A percentile compares a stretch with the other conserved stretches of the same genome.
phyloP scores from a whole-genome alignment of 2,329 filamentous ascomycete species.

The Parasarocladium wereldwijsianum region DNA sequence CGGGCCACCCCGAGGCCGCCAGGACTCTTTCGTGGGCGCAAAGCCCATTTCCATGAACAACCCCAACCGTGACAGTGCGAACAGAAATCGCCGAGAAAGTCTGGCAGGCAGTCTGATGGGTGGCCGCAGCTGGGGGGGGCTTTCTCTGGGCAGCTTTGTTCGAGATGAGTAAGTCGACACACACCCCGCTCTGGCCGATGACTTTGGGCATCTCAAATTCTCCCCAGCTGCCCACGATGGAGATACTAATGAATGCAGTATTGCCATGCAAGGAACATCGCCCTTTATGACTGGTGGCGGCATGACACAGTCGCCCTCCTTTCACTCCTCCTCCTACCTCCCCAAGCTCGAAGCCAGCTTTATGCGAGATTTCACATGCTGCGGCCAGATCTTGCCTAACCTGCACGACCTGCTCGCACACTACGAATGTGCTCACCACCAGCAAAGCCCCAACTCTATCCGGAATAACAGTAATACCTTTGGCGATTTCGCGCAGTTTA shows the following conservation, averaged over 20 bases:
- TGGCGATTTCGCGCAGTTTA: slow-evolving; percentile 22
- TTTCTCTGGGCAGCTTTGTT: slow-evolving; percentile 94
- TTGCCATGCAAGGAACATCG: slow-evolving; percentile 93
- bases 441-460: slow-evolving; percentile 34
- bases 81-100: slow-evolving; percentile 44
- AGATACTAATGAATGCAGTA: slow-evolving; percentile 35
- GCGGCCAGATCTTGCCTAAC: slow-evolving; percentile 75
- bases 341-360: slow-evolving; percentile 95
- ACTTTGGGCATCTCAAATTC: too few species aligned
- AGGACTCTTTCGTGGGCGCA: slow-evolving; percentile 52
- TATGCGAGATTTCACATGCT: slow-evolving; percentile 95
- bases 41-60: slow-evolving; percentile 55
- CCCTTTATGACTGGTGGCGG: slow-evolving; percentile 60
- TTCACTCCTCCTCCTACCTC: slow-evolving; percentile 90
- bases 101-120: slow-evolving; percentile 53
- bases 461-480: slow-evolving; percentile 18
- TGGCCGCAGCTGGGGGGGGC: slow-evolving; percentile 93
- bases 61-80: slow-evolving; percentile 43
- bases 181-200: slow-evolving; percentile 4
- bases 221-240: too few species aligned
- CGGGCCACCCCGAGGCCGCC: slow-evolving; percentile 39
- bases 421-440: slow-evolving; percentile 88
- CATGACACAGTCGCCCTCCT: slow-evolving; percentile 78
- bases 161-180: slow-evolving; percentile 74
- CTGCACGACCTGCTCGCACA: slow-evolving; percentile 92